Conservation (phyloP, 768 basidiomycete species). For the Rhodotorula babjevae region DNA sequence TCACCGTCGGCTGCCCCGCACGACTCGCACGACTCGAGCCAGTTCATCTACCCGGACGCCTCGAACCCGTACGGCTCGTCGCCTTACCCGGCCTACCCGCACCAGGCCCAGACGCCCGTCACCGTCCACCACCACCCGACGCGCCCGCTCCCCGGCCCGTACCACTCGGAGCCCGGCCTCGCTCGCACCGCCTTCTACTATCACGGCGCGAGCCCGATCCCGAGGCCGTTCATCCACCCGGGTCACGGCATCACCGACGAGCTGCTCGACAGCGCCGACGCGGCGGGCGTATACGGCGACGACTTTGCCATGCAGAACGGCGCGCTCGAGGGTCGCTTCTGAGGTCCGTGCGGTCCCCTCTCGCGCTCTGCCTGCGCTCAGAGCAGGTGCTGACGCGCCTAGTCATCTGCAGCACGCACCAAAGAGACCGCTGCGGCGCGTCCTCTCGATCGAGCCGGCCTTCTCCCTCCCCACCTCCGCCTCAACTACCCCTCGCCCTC, state of each 20-base stretch:
- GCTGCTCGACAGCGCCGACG: constrained; percentile 11
- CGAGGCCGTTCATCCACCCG: constrained; percentile 19
- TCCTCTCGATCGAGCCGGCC: too few species aligned
- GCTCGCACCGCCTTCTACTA: background rate
- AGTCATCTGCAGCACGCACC: too few species aligned
- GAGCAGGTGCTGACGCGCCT: background rate
- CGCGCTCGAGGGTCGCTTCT: too few species aligned
- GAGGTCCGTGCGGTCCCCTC: too few species aligned
- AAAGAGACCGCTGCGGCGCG: too few species aligned
- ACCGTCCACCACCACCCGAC: constrained; percentile 19
- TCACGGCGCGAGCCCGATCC: background rate
- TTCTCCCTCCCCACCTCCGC: too few species aligned
- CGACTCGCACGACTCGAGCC: background rate
- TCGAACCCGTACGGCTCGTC: constrained; percentile 19
- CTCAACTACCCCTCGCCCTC: too few species aligned
- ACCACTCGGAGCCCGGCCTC: constrained; percentile 17
- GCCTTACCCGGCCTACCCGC: constrained; percentile 11
- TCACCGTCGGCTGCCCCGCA: background rate
- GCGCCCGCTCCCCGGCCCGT: constrained; percentile 1
- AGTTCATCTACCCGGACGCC: constrained; percentile 9
- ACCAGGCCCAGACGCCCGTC: constrained; percentile 6
- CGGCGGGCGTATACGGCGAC: background rate
- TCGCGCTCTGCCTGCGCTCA: too few species aligned
- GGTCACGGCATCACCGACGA: background rate
- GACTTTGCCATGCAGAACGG: background rate